Conservation (phyloP, 768 basidiomycete genomes). For the Pleurotus tuoliensis region DNA sequence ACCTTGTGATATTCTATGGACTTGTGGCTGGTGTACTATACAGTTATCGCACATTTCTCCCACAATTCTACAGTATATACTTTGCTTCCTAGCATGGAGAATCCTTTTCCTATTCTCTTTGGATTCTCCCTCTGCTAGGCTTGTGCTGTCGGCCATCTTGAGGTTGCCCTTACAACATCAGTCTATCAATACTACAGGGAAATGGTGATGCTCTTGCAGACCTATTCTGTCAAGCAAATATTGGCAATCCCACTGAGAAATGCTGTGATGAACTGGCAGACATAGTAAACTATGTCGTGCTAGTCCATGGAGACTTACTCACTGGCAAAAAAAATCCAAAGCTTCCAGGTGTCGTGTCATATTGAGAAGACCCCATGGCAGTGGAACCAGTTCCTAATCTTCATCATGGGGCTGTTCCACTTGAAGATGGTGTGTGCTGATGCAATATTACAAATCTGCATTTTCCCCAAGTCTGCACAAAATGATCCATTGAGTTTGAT, state of each 20-base stretch:
- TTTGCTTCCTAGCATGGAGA: too few relatives aligned
- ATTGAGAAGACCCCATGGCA: slow-evolving; percentile 15
- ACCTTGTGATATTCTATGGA: too few relatives aligned
- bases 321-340: slow-evolving; percentile 17
- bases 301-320: slow-evolving; percentile 21
- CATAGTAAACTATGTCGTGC: slow-evolving; percentile 13
- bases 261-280: neutral
- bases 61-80: too few relatives aligned
- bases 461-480: slow-evolving; percentile 13
- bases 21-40: too few relatives aligned
- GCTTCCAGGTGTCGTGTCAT: slow-evolving; percentile 1
- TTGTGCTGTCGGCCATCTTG: too few relatives aligned
- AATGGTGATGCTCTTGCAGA: slow-evolving; percentile 17
- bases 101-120: too few relatives aligned
- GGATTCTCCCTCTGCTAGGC: too few relatives aligned
- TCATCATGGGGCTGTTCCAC: slow-evolving; percentile 22
- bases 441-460: slow-evolving; percentile 20
- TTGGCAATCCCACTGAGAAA: slow-evolving; percentile 18
- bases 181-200: slow-evolving; percentile 15
- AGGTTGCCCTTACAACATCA: too few relatives aligned
- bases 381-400: slow-evolving; percentile 17
- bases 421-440: slow-evolving; percentile 27
- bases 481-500: slow-evolving; percentile 17
- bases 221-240: slow-evolving; percentile 16
- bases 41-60: too few relatives aligned